A percentile compares a stretch with the other conserved stretches of the same genome.
These are phyloP conservation scores for Thielaviopsis euricoi DNA, from an alignment of 2,329 filamentous ascomycete species.

Conservation along the genomic window DNA sequence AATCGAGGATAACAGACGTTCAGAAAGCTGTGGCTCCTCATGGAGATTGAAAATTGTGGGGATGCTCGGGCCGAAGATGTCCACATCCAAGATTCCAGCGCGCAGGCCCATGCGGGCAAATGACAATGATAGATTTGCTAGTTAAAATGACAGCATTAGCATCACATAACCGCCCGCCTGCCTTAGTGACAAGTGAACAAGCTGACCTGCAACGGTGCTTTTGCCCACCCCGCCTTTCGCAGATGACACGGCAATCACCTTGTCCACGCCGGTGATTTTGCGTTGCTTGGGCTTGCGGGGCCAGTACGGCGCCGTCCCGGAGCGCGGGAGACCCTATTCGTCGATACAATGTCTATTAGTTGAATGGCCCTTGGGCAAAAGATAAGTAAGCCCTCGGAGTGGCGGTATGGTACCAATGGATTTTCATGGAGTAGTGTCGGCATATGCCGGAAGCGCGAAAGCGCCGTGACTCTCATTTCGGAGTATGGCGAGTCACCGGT, in stretches of 20 bases:
- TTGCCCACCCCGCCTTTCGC: slow-evolving; percentile 98
- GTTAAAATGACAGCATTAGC: background rate
- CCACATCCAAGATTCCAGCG: slow-evolving; percentile 80
- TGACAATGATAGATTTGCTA: slow-evolving; percentile 68
- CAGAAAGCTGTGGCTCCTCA: slow-evolving; percentile 60
- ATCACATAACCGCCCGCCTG: too few relatives aligned
- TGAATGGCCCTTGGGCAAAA: too few relatives aligned
- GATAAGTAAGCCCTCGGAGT: too few relatives aligned
- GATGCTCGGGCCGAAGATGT: slow-evolving; percentile 92
- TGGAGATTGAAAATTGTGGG: slow-evolving; percentile 75
- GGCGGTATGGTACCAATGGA: slow-evolving; percentile 57
- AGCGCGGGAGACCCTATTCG: slow-evolving; percentile 66
- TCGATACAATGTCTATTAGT: background rate
- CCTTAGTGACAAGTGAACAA: background rate
- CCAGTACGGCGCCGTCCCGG: slow-evolving; percentile 38
- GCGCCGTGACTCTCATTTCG: slow-evolving; percentile 17
- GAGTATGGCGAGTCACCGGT: background rate
- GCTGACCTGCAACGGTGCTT: slow-evolving; percentile 68
- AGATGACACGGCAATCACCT: slow-evolving; percentile 91
- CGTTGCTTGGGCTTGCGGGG: slow-evolving; percentile 67
- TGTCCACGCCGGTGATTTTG: slow-evolving; percentile 68
- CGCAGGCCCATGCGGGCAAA: slow-evolving; percentile 70
- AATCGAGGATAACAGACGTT: slow-evolving; percentile 33
- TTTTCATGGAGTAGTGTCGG: slow-evolving; percentile 55
- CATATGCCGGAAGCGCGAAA: slow-evolving; percentile 25